These are phyloP conservation scores for Trichoderma oligosporum DNA, from an alignment of 2,329 filamentous ascomycete species.

Conservation along the genomic window DNA sequence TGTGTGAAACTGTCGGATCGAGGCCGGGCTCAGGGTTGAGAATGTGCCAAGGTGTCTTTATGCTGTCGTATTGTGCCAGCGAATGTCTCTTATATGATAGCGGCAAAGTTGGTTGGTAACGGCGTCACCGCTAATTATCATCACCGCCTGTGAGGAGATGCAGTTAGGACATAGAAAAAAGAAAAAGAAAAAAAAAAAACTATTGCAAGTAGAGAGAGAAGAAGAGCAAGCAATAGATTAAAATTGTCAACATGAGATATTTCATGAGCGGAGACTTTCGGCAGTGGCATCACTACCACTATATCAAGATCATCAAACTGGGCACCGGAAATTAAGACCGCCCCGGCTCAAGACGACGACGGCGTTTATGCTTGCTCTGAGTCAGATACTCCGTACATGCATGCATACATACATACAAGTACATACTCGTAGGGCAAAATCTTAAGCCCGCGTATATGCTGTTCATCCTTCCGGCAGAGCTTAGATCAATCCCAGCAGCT, in stretches of 20 bases:
- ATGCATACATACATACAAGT: too few relatives aligned
- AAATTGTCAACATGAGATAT: too few relatives aligned
- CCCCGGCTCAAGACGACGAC: not conserved
- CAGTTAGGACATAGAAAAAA: too few relatives aligned
- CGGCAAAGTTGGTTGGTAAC: constrained; percentile 8
- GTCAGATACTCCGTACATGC: not conserved
- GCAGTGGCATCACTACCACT: not conserved
- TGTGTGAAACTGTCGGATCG: constrained; percentile 1
- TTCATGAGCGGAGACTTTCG: constrained; percentile 2
- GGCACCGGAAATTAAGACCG: not conserved
- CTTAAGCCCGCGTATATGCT: not conserved
- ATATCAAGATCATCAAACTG: not conserved
- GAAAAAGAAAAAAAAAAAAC: too few relatives aligned
- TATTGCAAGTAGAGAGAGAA: not conserved
- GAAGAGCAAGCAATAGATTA: not conserved
- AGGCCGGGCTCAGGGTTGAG: not conserved
- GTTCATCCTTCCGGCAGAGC: constrained; percentile 1
- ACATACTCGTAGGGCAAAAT: too few relatives aligned
- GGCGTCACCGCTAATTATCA: not conserved
- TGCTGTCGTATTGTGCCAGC: not conserved
- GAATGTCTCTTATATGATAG: not conserved
- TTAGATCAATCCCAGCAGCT: not conserved
- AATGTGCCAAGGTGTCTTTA: not conserved
- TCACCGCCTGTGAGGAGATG: not conserved
- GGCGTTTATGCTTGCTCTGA: not conserved